Evolutionary conservation across 202 grass and related monocot genomes (phyloP).

Genomic region (Setaria viridis): DNA sequence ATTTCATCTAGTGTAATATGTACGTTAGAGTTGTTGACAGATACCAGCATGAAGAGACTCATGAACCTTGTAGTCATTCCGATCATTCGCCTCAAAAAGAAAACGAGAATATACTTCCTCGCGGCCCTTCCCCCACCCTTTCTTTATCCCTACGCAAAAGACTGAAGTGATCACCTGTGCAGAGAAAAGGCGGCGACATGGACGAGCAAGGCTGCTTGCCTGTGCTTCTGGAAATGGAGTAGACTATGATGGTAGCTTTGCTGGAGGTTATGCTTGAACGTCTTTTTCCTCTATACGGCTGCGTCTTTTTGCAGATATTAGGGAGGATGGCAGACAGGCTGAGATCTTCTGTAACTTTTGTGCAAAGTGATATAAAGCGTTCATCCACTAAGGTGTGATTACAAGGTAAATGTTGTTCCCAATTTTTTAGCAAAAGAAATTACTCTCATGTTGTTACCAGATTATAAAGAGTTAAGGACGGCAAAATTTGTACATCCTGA

Average conservation of each 20-base stretch:
- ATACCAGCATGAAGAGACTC: background rate
- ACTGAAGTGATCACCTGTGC: constrained; percentile 19
- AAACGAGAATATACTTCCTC: constrained; percentile 12
- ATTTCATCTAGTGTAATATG: no score
- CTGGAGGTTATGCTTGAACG: constrained; percentile 4
- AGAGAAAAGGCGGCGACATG: constrained; percentile 31
- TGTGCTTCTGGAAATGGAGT: constrained; percentile 20
- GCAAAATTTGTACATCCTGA: constrained; percentile 8
- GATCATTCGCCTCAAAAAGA: background rate
- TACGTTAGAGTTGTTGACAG: no score
- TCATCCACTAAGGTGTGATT: background rate
- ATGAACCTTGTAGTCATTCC: constrained; percentile 34
- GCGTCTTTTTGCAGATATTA: constrained; percentile 20
- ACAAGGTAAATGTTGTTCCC: background rate
- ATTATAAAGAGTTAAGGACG: background rate
- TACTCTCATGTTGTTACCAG: background rate
- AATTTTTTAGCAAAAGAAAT: background rate
- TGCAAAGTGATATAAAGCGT: background rate
- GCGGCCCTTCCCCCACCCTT: constrained; percentile 27
- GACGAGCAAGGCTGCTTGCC: constrained; percentile 32
- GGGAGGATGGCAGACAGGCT: constrained; percentile 16
- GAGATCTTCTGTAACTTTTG: background rate
- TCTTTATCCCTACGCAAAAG: constrained; percentile 54
- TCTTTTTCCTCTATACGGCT: constrained; percentile 11
- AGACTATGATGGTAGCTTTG: constrained; percentile 45